phyloP scores from a whole-genome alignment of 108 stramenopile species.

The Aurantiochytrium sp. region DNA sequence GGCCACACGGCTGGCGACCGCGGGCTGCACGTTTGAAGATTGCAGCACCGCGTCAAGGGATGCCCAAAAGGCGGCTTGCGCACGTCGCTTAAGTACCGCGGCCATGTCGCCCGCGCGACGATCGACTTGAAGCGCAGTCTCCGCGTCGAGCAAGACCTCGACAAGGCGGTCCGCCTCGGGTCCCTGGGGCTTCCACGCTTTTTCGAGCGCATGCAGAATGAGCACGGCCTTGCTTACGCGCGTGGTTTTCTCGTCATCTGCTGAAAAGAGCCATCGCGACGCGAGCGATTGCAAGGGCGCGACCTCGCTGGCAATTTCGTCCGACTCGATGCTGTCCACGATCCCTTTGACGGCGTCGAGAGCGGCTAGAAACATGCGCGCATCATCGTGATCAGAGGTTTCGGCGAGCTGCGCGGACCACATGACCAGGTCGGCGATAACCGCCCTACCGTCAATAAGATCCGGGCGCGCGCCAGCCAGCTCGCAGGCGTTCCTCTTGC shows the following conservation, averaged over 20 bases:
- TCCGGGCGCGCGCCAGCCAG: background rate
- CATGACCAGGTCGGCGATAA: background rate
- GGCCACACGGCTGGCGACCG: background rate
- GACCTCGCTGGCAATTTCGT: no score
- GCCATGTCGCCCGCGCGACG: background rate
- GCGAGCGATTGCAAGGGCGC: no score
- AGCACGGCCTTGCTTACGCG: no score
- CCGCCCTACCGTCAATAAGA: background rate
- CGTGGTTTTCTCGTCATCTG: no score
- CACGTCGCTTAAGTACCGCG: background rate
- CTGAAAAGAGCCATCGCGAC: no score
- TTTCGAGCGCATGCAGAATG: no score
- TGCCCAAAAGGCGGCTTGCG: background rate
- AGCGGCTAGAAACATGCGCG: no score
- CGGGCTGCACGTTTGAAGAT: background rate
- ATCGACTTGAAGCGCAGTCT: background rate
- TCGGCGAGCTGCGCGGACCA: background rate
- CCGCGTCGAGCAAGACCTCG: background rate
- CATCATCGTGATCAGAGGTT: background rate
- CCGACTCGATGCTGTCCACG: no score
- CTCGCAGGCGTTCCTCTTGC: background rate
- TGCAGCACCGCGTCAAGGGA: background rate
- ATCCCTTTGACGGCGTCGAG: no score
- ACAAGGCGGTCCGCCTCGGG: background rate
- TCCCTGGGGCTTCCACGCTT: no score